Evolutionary conservation across 805 yeast genomes (phyloP), one percentile per base, ranked within the genome.

Genomic region (Pichia kluyveri): DNA sequence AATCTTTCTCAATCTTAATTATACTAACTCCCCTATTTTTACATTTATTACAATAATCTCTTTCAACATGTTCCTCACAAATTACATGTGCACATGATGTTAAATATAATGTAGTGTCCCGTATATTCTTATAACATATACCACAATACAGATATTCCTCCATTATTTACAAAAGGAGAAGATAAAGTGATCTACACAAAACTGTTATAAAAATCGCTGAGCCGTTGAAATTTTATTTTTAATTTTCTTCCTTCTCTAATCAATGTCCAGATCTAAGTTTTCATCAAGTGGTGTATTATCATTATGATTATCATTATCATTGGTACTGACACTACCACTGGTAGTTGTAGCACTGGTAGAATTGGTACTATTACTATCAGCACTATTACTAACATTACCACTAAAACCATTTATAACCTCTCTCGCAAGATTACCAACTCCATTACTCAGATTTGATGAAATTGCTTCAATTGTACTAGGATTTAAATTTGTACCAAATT

Each of bases 21-120:
- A 45, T 41, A 4, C 44, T 34, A 7, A 45, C 17, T 6, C 38
- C 48, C 15, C 41, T 19, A 14, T 26, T 40, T 14, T 41, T 34
- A 37, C 48, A 45, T 37, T 45, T 45, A 7, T 38, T 40, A 40
- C 17, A 14, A 34, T 34, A 34, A 10, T 15, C 37, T 15, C 17
- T 34, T 14, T 47, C 42, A 23, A 47, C 34, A 40, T 47, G 43
- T 10, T 39, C 40, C 17, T 34, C 23, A 23, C 49, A 47, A 12
- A 47, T n/a, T 2, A 47, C 49, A 28, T 47, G 46, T 10, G 46
- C 49, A 47, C 49, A 47, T 17, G 49, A 47, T 12, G 48, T 45
- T 30, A 47, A 41, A 18, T 31, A 46, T 11, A 38, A 19, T 3
- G 28, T 28, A 12, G 28, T 26, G 2, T 43, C 42, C 8, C 10